Evolutionary conservation across 768 basidiomycete genomes (phyloP).

Genomic region (Zangia roseola): DNA sequence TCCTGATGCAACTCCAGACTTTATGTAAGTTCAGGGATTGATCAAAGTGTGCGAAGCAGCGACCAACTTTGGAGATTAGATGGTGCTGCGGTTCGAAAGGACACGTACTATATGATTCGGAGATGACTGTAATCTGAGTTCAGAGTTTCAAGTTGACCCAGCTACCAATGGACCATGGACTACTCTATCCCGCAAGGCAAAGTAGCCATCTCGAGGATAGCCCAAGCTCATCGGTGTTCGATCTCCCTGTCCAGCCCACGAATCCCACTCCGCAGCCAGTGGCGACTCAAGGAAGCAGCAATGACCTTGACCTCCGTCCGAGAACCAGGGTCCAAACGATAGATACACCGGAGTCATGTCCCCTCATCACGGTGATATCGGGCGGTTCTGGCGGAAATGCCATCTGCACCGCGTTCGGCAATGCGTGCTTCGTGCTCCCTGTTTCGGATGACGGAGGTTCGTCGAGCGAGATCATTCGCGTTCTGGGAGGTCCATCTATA

Average conservation of each 20-base stretch:
- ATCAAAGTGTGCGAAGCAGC: too few species aligned
- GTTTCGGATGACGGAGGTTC: slow-evolving; percentile 96
- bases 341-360: slow-evolving; percentile 8
- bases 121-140: too few species aligned
- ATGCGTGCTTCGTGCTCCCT: slow-evolving; percentile 81
- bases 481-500: slow-evolving; percentile 83
- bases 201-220: slow-evolving; percentile 35
- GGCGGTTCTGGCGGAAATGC: slow-evolving; percentile 95
- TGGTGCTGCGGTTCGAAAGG: too few species aligned
- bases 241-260: slow-evolving; percentile 54
- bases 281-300: slow-evolving; percentile 12
- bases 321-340: slow-evolving; percentile 3
- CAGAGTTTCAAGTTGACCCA: too few species aligned
- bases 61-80: too few species aligned
- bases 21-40: too few species aligned
- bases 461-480: slow-evolving; percentile 91
- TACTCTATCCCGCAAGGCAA: slow-evolving; percentile 11
- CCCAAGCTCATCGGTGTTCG: slow-evolving; percentile 73
- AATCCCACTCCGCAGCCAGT: slow-evolving; percentile 20
- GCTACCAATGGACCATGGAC: slow-evolving; percentile 16
- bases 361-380: slow-evolving; percentile 75
- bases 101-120: too few species aligned
- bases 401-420: slow-evolving; percentile 80
- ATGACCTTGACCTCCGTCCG: slow-evolving; percentile 1
- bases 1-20: too few species aligned